Base-by-base conservation (phyloP, 2,329 filamentous ascomycete species). In the Paracoccidioides brasiliensis region DNA sequence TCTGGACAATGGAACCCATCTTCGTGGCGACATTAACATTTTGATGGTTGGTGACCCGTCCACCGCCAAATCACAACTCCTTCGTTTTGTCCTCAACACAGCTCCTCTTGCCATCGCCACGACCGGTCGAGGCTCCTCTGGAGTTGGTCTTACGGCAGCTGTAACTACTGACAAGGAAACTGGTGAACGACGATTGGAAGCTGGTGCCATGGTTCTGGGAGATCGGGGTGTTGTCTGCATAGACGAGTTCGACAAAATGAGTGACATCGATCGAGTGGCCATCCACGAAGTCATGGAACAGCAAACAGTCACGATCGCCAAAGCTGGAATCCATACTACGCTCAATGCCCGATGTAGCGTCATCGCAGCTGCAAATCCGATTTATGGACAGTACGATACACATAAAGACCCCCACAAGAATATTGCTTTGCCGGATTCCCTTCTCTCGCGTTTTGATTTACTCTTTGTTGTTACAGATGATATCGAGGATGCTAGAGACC, bases 271-370 rank as follows among this genome's bases (percentile, higher is more conserved):
- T 72, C 84, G 93, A 68, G 93, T 98, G 3, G 93, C 93, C 49
- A 98, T 98, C 64, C 93, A 98, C 80, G 93, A 98, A 87, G 93
- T 98, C 62, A 98, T 98, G 93, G 93, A 98, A 74, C 93, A 98
- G 74, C 93, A 98, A 73, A 98, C 93, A 0, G 93, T 98, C 58
- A 98, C 93, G 12, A 98, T 98, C 66, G 93, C 93, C 53, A 98
- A 98, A 74, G 93, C 93, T 1, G 93, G 93, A 61, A 98, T 98
- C 57, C 93, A 98, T 72, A 98, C 93, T 0, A 95, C 90, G 2
- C 78, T 98, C 58, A 98, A 98, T 67, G 93, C 93, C 54, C 85
- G 93, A 56, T 98, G 93, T 74, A 95, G 90, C 72, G 93, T 98
- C 59, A 82, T 98, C 64, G 93, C 93, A 44, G 93, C 93, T 14